Evolutionary conservation across 106 monocot genomes (phyloP).

Genomic region (Vanilla planifolia): DNA sequence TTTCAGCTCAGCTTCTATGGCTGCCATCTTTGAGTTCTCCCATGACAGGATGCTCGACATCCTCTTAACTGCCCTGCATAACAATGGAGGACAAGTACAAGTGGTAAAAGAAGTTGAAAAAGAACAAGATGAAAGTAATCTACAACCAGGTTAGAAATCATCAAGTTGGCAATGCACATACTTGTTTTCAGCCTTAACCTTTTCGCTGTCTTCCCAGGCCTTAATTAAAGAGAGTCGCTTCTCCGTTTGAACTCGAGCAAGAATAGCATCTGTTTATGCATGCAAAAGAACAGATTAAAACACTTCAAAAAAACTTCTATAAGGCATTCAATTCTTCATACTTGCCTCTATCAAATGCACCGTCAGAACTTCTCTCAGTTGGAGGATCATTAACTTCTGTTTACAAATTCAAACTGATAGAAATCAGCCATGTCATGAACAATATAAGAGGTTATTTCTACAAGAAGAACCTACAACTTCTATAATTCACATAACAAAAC

Average conservation of each 20-base stretch:
- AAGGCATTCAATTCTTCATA: background rate
- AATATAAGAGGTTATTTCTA: too few relatives aligned
- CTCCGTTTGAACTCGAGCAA: slow-evolving; percentile 46
- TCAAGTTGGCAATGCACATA: slow-evolving; percentile 11
- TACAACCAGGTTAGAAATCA: background rate
- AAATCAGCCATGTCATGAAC: too few relatives aligned
- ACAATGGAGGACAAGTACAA: background rate
- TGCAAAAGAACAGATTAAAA: background rate
- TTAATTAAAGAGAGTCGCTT: slow-evolving; percentile 43
- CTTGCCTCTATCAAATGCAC: slow-evolving; percentile 42
- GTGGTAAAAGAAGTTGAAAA: background rate
- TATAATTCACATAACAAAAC: too few relatives aligned
- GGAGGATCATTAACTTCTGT: slow-evolving; percentile 19
- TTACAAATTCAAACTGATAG: too few relatives aligned
- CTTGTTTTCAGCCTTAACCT: slow-evolving; percentile 60
- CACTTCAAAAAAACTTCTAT: too few relatives aligned
- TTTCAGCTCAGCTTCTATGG: slow-evolving; percentile 49
- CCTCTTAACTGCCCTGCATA: slow-evolving; percentile 48
- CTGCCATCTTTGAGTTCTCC: slow-evolving; percentile 64
- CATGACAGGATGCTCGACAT: slow-evolving; percentile 38
- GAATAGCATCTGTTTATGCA: slow-evolving; percentile 30
- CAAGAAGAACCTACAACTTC: too few relatives aligned
- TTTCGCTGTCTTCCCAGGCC: slow-evolving; percentile 65
- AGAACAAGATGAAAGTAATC: background rate
- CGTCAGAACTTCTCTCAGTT: slow-evolving; percentile 23